Conservation (phyloP, 2,329 filamentous ascomycete genomes). For the Akanthomyces uredinophilus region DNA sequence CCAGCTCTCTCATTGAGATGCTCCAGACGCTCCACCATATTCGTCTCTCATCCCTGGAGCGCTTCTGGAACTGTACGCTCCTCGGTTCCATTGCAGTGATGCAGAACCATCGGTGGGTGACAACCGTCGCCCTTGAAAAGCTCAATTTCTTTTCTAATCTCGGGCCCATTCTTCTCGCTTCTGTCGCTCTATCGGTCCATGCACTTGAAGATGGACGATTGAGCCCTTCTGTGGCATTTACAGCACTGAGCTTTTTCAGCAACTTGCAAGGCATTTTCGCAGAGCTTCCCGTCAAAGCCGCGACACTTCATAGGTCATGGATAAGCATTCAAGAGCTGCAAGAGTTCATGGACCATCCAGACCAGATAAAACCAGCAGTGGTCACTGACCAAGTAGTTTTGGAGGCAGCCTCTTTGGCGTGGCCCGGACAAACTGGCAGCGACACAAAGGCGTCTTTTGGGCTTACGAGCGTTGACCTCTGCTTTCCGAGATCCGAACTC, state of each 20-base stretch:
- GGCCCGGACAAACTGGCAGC: neutral
- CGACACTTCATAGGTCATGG: conserved; percentile 6
- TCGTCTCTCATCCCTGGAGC: conserved; percentile 12
- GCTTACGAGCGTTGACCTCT: conserved; percentile 52
- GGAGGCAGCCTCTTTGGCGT: conserved; percentile 4
- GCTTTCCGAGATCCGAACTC: conserved; percentile 57
- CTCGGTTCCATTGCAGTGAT: neutral
- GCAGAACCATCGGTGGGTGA: neutral
- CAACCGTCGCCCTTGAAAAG: neutral
- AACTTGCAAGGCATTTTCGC: conserved; percentile 8
- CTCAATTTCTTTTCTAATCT: conserved; percentile 9
- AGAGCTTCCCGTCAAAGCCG: conserved; percentile 2
- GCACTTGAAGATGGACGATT: conserved; percentile 4
- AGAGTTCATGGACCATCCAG: neutral
- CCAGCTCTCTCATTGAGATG: neutral
- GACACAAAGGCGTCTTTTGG: conserved; percentile 41
- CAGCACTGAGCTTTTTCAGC: conserved; percentile 10
- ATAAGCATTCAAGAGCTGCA: conserved; percentile 9
- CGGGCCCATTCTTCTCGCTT: conserved; percentile 10
- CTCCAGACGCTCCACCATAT: conserved; percentile 12
- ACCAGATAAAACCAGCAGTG: neutral
- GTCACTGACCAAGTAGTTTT: neutral
- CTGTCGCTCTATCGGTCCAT: conserved; percentile 12
- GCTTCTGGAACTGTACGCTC: neutral
- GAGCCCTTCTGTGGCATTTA: conserved; percentile 12